Base-by-base conservation (phyloP, 1,139 yeast species). In the Hyphopichia pseudoburtonii region DNA sequence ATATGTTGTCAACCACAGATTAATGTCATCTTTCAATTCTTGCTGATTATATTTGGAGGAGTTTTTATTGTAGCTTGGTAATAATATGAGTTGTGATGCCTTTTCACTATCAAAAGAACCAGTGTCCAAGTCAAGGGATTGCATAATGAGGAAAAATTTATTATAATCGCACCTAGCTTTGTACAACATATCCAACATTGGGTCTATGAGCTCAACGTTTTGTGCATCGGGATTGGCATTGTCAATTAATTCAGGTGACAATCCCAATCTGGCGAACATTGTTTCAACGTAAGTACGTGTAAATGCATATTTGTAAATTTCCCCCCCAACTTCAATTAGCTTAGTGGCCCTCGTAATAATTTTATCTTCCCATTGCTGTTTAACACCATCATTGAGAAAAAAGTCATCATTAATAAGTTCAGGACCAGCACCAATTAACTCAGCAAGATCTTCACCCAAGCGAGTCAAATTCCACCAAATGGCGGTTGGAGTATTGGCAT, bases 391-490 rank as follows among this genome's bases (percentile, higher is more conserved):
- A 4, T 62, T 56, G 10, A 57, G 47, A 32, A 65, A 62, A 8
- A 51, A 49, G 1, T 63, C 57, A 35, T 74, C 70, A 26, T 76
- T 71, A 3, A 81, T 55, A 12, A 75, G 49, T 12, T 64, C 66
- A 7, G 71, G 61, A 1, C 84, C 88, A 3, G 84, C 82, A 4
- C 95, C 96, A 19, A 90, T 66, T 15, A 90, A 69, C 52, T 86
- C 90, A 0, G 89, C 92, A 47, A 90, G 57, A 41, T 85, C 80
- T 55, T 92, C 96, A 2, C 95, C 97, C 17, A 90, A 66, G 44
- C 94, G 76, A 1, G 88, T 80, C 55, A 92, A 67, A 57, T 90
- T 92, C 95, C 96, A 92, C 95, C 96, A 89, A 34, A 92, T 80
- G 0, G 92, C 79, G 10, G 84, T 76, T 0, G 97, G 97, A 11